Percentiles rank a stretch among this genome's conserved stretches.
Conservation (phyloP, 2,329 filamentous ascomycete genomes). For the Colletotrichum orbiculare region DNA sequence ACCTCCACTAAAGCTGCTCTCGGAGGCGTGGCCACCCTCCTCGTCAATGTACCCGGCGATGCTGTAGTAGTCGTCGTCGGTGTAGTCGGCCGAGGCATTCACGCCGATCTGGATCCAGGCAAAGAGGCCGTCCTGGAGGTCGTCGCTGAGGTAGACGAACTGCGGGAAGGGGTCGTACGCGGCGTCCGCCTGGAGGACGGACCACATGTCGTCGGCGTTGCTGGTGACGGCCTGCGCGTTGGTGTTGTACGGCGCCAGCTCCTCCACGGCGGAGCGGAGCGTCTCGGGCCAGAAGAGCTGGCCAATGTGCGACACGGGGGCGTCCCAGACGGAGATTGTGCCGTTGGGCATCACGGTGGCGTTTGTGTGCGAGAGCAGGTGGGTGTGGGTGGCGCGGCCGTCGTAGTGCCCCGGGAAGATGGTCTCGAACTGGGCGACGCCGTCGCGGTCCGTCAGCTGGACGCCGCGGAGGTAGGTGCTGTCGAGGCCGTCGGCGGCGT, state of each 20-base stretch:
- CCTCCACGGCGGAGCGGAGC: slow-evolving; percentile 63
- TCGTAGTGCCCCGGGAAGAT: slow-evolving; percentile 59
- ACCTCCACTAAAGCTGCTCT: slow-evolving; percentile 7
- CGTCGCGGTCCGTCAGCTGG: slow-evolving; percentile 53
- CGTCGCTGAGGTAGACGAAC: slow-evolving; percentile 67
- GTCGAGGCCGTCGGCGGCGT: slow-evolving; percentile 41
- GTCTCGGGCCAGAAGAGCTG: slow-evolving; percentile 73
- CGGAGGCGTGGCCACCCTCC: slow-evolving; percentile 28
- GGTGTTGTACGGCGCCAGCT: slow-evolving; percentile 56
- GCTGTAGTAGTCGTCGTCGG: slow-evolving; percentile 31
- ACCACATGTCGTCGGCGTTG: slow-evolving; percentile 61
- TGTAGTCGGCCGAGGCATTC: slow-evolving; percentile 46
- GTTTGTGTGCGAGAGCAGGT: slow-evolving; percentile 53
- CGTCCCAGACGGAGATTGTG: slow-evolving; percentile 46
- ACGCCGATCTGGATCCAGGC: slow-evolving; percentile 67
- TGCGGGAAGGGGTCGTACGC: slow-evolving; percentile 64
- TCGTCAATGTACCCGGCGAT: slow-evolving; percentile 26
- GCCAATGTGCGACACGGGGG: slow-evolving; percentile 67
- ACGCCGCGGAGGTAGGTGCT: slow-evolving; percentile 51
- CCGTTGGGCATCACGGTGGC: slow-evolving; percentile 47
- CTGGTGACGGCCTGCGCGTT: slow-evolving; percentile 59
- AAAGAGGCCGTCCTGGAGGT: slow-evolving; percentile 61
- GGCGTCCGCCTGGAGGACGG: slow-evolving; percentile 57
- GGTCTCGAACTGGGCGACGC: slow-evolving; percentile 55
- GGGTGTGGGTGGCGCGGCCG: slow-evolving; percentile 60